A percentile compares a stretch with the other conserved stretches of the same genome.
Evolutionary conservation across 805 yeast genomes (phyloP).

Genomic region (Saturnispora sekii): DNA sequence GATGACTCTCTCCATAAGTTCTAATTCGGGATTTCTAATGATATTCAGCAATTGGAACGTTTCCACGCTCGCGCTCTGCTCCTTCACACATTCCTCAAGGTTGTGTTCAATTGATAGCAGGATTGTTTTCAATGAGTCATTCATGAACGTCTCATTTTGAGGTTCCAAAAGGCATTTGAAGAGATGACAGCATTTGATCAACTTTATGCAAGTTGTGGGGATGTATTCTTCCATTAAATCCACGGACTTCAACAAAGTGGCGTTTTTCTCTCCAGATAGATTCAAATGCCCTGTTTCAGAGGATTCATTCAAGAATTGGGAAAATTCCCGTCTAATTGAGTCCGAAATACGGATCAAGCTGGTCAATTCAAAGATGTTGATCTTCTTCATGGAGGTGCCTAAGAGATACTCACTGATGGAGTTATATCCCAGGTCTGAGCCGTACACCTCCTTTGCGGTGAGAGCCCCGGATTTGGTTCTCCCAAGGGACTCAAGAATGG

Average conservation of each 20-base stretch:
- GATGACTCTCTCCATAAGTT: slow-evolving; percentile 2
- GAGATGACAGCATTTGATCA: slow-evolving; percentile 21
- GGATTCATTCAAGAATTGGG: slow-evolving; percentile 4
- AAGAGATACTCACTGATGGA: slow-evolving; percentile 20
- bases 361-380: slow-evolving; percentile 20
- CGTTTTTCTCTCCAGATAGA: slow-evolving; percentile 1
- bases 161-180: slow-evolving; percentile 22
- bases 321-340: slow-evolving; percentile 12
- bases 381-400: slow-evolving; percentile 17
- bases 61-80: not conserved
- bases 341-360: slow-evolving; percentile 19
- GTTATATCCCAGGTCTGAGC: slow-evolving; percentile 12
- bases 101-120: slow-evolving; percentile 17
- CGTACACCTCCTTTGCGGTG: slow-evolving; percentile 7
- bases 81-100: slow-evolving; percentile 13
- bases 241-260: not conserved
- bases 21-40: slow-evolving; percentile 6
- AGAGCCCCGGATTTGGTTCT: slow-evolving; percentile 7
- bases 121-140: slow-evolving; percentile 20
- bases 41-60: not conserved
- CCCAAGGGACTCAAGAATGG: slow-evolving; percentile 13
- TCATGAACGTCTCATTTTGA: slow-evolving; percentile 14
- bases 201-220: slow-evolving; percentile 20
- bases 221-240: slow-evolving; percentile 12
- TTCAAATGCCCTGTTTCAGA: not conserved